Conservation (phyloP, 495 filamentous ascomycete genomes). For the Cenococcum geophilum region DNA sequence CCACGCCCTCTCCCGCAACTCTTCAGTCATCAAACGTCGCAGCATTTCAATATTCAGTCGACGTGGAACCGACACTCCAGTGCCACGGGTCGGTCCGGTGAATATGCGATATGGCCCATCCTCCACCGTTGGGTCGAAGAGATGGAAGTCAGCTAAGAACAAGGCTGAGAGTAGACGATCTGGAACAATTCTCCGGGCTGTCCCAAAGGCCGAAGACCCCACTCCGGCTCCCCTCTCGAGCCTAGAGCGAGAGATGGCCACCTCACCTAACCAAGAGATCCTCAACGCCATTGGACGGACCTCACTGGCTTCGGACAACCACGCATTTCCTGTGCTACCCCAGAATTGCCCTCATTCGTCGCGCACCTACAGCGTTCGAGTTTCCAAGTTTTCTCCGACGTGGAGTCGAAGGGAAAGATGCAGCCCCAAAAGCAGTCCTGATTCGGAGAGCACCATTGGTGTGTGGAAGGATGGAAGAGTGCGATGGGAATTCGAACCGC, state of each 20-base stretch:
- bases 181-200: constrained; percentile 31
- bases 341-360: constrained; percentile 7
- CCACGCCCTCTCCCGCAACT: not conserved
- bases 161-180: constrained; percentile 16
- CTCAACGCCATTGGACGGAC: constrained; percentile 24
- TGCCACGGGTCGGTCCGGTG: not conserved
- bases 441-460: constrained; percentile 28
- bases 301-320: constrained; percentile 1
- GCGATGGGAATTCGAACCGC: constrained; percentile 30
- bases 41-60: not conserved
- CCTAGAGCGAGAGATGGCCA: constrained; percentile 36
- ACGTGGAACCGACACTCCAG: constrained; percentile 1
- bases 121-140: constrained; percentile 1
- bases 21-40: not conserved
- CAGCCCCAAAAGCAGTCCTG: constrained; percentile 8
- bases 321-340: not conserved
- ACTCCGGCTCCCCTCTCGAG: constrained; percentile 22
- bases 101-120: not conserved
- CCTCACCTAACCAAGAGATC: constrained; percentile 35
- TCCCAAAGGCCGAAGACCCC: constrained; percentile 18
- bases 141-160: constrained; percentile 7
- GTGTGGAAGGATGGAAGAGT: constrained; percentile 34
- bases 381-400: constrained; percentile 17
- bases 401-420: constrained; percentile 15
- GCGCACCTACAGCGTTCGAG: constrained; percentile 8